phyloP scores from a whole-genome alignment of 345 rosid species.

The Rhodomyrtus tomentosa region DNA sequence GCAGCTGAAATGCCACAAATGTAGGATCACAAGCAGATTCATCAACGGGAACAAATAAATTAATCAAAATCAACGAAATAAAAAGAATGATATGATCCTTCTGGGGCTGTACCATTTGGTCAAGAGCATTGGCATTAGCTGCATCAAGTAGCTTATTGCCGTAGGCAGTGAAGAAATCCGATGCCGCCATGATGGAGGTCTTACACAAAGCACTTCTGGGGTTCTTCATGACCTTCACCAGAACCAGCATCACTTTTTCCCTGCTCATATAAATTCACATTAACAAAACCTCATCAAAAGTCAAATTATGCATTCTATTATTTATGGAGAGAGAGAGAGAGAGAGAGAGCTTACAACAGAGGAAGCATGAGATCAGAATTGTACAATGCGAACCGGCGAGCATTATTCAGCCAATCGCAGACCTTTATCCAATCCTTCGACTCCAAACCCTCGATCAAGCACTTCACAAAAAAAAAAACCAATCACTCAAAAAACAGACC shows the following conservation, averaged over 20 bases:
- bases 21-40: background rate
- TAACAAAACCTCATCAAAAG: background rate
- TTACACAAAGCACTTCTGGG: slow-evolving; percentile 93
- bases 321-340: background rate
- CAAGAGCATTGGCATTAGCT: slow-evolving; percentile 39
- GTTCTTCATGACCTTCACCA: slow-evolving; percentile 79
- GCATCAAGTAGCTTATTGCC: slow-evolving; percentile 48
- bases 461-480: slow-evolving; percentile 6
- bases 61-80: background rate
- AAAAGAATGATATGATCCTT: background rate
- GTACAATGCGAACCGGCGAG: slow-evolving; percentile 47
- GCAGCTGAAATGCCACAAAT: slow-evolving; percentile 18
- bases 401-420: slow-evolving; percentile 56
- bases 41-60: background rate
- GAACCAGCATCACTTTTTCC: slow-evolving; percentile 55
- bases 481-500: background rate
- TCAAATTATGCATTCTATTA: background rate
- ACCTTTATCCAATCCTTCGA: slow-evolving; percentile 71
- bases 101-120: slow-evolving; percentile 33
- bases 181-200: slow-evolving; percentile 83
- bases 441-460: slow-evolving; percentile 46
- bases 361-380: slow-evolving; percentile 63
- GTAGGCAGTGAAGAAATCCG: slow-evolving; percentile 58
- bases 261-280: slow-evolving; percentile 13
- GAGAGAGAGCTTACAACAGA: background rate